Conservation (phyloP, 441 rosid genomes). For the Pelargonium cotyledonis region DNA sequence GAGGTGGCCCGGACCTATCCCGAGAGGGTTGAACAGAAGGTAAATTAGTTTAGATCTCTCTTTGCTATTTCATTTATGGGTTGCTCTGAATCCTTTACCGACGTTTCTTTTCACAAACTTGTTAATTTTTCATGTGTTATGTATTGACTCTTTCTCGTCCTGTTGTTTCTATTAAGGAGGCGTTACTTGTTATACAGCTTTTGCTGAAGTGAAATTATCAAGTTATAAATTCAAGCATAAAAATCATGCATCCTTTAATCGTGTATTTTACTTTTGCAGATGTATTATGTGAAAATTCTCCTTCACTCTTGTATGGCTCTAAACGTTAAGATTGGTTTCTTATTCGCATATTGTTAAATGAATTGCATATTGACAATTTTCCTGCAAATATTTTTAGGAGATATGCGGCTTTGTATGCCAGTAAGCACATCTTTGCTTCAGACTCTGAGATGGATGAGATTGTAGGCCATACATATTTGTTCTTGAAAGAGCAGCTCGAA, state of each 20-base stretch:
- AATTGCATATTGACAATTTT: not conserved
- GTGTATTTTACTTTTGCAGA: not conserved
- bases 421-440: conserved; percentile 47
- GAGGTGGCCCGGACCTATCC: conserved; percentile 83
- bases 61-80: not conserved
- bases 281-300: not conserved
- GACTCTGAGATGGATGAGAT: conserved; percentile 62
- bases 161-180: not conserved
- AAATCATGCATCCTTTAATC: not conserved
- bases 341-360: not conserved
- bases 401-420: conserved; percentile 56
- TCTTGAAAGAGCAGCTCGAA: conserved; percentile 78
- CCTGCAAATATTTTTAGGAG: conserved; percentile 46
- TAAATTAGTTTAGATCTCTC: conserved; percentile 13
- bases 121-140: too few species aligned
- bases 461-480: conserved; percentile 71
- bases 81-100: too few species aligned
- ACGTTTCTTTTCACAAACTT: too few species aligned
- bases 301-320: not conserved
- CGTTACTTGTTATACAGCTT: not conserved
- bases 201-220: not conserved
- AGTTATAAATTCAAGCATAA: not conserved
- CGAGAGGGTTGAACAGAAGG: conserved; percentile 65
- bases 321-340: not conserved
- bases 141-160: too few species aligned